Conservation (phyloP, 2,329 filamentous ascomycete species). For the Pseudogymnoascus pannorum region DNA sequence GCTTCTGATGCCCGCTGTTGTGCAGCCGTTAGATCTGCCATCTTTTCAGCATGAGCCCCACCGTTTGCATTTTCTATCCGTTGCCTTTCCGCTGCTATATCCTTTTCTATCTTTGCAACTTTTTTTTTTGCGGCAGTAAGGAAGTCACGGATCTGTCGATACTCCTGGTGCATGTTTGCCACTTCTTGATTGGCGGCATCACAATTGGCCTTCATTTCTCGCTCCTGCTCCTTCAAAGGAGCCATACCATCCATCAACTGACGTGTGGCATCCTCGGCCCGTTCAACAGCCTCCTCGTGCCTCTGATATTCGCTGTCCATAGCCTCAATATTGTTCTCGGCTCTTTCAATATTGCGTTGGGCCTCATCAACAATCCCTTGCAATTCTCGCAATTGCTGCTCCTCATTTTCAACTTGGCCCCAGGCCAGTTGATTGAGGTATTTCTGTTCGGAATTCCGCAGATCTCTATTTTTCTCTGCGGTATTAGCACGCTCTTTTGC, state of each 20-base stretch:
- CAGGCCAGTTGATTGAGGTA: conserved; percentile 69
- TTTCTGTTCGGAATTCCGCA: conserved; percentile 53
- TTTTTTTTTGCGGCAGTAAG: conserved; percentile 46
- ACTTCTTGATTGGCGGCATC: conserved; percentile 48
- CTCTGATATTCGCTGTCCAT: conserved; percentile 33
- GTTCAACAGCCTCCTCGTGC: conserved; percentile 30
- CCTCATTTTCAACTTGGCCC: conserved; percentile 75
- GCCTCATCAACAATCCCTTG: conserved; percentile 28
- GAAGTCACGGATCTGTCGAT: conserved; percentile 55
- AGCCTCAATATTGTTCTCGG: conserved; percentile 42
- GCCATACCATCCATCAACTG: conserved; percentile 26
- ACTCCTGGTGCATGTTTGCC: conserved; percentile 49
- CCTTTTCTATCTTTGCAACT: conserved; percentile 38
- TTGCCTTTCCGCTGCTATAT: conserved; percentile 48
- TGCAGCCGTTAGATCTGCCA: conserved; percentile 51
- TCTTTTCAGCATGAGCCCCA: conserved; percentile 56
- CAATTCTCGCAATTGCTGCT: conserved; percentile 44
- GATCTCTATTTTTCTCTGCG: conserved; percentile 57
- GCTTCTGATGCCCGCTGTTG: conserved; percentile 43
- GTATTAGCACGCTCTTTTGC: conserved; percentile 58
- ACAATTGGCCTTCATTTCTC: conserved; percentile 44
- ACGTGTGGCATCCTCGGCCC: conserved; percentile 21
- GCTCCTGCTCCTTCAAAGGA: conserved; percentile 40
- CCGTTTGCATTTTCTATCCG: conserved; percentile 64
- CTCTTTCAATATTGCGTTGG: conserved; percentile 32